Percentiles rank a stretch among this genome's conserved stretches.
phyloP scores from a whole-genome alignment of 2,329 filamentous ascomycete genomes.

The Tricladium varicosporioides region DNA sequence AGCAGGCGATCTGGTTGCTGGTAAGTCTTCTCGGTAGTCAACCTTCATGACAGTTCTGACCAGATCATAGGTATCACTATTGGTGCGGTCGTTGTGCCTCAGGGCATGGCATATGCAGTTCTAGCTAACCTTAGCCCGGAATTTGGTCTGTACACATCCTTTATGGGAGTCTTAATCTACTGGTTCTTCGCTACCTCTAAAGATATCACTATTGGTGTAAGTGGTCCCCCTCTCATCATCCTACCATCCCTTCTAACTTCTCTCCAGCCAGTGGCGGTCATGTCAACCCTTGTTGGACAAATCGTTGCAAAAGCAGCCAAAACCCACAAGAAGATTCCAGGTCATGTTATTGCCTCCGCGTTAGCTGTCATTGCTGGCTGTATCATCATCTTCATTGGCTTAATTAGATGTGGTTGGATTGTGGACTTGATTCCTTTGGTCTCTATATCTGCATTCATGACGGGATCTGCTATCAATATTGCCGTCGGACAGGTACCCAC shows the following conservation, averaged over 20 bases:
- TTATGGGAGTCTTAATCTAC: constrained; percentile 92
- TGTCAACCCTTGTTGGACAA: constrained; percentile 86
- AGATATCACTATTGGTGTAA: constrained; percentile 92
- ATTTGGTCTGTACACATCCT: constrained; percentile 90
- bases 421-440: constrained; percentile 91
- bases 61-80: constrained; percentile 59
- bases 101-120: constrained; percentile 92
- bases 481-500: constrained; percentile 77
- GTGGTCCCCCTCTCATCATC: constrained; percentile 34
- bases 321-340: constrained; percentile 54
- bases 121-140: constrained; percentile 77
- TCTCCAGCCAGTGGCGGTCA: constrained; percentile 80
- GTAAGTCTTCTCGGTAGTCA: constrained; percentile 42
- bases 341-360: constrained; percentile 71
- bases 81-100: constrained; percentile 81
- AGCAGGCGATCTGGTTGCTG: constrained; percentile 83
- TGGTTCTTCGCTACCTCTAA: constrained; percentile 99
- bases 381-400: constrained; percentile 75
- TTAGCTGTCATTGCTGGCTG: constrained; percentile 75
- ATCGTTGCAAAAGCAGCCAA: constrained; percentile 66
- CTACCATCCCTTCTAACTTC: constrained; percentile 15
- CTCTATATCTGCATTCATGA: constrained; percentile 94
- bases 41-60: too few relatives aligned
- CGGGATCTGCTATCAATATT: constrained; percentile 89
- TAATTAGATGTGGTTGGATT: constrained; percentile 81